These are phyloP conservation scores for Cadophora sp. DNA, from an alignment of 2,329 filamentous ascomycete species.

Conservation along the genomic window DNA sequence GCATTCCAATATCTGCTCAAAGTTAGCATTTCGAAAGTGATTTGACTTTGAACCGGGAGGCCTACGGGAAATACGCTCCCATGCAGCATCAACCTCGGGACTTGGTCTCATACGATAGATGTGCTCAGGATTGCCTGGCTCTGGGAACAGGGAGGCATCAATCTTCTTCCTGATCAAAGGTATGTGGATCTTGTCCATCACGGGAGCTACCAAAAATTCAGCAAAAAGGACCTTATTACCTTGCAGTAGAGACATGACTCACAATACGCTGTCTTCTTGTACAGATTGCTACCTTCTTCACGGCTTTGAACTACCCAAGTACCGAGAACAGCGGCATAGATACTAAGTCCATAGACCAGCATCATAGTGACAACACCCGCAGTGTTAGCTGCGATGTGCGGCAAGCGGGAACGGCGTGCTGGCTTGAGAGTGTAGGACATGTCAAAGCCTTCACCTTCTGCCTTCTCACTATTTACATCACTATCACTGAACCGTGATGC, in stretches of 20 bases:
- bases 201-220: background rate
- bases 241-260: background rate
- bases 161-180: constrained; percentile 5
- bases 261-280: constrained; percentile 1
- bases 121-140: background rate
- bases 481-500: background rate
- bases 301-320: background rate
- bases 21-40: background rate
- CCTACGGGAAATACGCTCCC: constrained; percentile 2
- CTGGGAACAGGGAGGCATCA: background rate
- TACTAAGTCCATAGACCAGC: background rate
- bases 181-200: background rate
- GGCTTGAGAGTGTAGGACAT: background rate
- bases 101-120: background rate
- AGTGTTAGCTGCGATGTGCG: background rate
- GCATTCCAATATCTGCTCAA: background rate
- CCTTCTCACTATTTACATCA: background rate
- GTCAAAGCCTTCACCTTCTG: constrained; percentile 1
- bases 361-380: background rate
- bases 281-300: background rate
- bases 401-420: constrained; percentile 1
- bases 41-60: background rate
- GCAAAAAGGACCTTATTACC: too few species aligned
- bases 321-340: background rate
- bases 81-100: background rate